Conservation (phyloP, 768 basidiomycete species). For the Kondoa malvinella region DNA sequence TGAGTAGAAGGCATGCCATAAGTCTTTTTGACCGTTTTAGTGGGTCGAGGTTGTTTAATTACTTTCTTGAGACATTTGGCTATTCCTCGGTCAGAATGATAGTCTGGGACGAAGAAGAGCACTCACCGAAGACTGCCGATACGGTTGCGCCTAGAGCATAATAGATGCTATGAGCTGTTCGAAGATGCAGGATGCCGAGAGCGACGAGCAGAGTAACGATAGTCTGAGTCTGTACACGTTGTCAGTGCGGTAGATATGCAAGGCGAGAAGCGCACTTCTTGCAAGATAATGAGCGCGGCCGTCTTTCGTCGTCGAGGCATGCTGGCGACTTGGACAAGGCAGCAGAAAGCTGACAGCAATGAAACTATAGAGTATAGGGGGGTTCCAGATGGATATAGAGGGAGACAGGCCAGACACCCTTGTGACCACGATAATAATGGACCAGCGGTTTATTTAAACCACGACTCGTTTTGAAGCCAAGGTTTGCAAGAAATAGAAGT, state of each 20-base stretch:
- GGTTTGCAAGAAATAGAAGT: no score
- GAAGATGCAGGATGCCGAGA: constrained; percentile 29
- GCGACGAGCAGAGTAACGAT: constrained; percentile 26
- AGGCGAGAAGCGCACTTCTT: background rate
- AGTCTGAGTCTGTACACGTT: constrained; percentile 13
- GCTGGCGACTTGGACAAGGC: background rate
- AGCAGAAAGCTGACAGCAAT: no score
- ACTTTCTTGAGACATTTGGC: constrained; percentile 34
- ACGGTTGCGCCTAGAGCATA: constrained; percentile 32
- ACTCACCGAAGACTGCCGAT: constrained; percentile 31
- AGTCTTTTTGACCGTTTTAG: constrained; percentile 30
- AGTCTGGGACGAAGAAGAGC: background rate
- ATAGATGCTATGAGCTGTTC: constrained; percentile 32
- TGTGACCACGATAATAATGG: no score
- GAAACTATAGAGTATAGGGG: no score
- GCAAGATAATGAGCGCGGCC: background rate
- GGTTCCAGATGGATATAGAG: no score
- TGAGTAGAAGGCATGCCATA: constrained; percentile 39
- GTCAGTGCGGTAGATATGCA: background rate
- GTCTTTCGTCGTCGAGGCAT: background rate
- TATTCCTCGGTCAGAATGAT: constrained; percentile 11
- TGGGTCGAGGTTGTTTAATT: constrained; percentile 31
- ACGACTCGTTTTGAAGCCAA: no score
- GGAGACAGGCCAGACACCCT: no score
- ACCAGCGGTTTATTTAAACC: no score